Evolutionary conservation across 768 basidiomycete species (phyloP), one percentile per base, ranked within the genome.

Genomic region (Lyophyllum atratum): DNA sequence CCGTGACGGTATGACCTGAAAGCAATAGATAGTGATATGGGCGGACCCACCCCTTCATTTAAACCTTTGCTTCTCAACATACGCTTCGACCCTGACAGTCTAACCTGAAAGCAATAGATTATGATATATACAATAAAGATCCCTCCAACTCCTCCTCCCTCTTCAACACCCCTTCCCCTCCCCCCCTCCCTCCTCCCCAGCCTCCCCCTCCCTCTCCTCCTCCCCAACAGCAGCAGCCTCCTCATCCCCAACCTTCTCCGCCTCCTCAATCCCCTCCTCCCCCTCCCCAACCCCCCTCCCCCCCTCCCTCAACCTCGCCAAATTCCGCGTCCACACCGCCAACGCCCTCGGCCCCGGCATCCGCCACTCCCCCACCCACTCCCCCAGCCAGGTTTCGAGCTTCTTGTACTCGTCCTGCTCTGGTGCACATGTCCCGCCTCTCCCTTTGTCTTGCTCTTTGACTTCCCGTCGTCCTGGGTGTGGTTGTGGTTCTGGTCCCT

Each of bases 301-400:
- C 12, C 45, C 44, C 12, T 39, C 37, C 6, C 29, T 26, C 28
- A 45, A n/a, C 15, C 45, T 26, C 17, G 47, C 22, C 17, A 9
- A 14, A 19, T 40, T 49, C 42, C 47, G 50, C 45, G 68, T 66
- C 76, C 76, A 80, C 56, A 64, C 70, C 24, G 59, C 60, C 59
- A 80, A 59, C 52, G 63, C 62, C 51, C 60, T 59, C 46, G 76
- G 77, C 21, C 59, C 67, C 8, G 86, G 86, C 53, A 82, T 68
- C 54, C 64, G 66, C 54, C 68, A 42, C 66, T 75, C 68, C 4
- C 83, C 84, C 0, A 86, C 80, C 89, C 87, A 87, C 25, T 74
- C 79, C 42, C 64, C 59, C 31, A 89, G 68, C 87, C 87, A 90
- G 42, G 55, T 54, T 39, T 80, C 70, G 21, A 87, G 63, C 62